These are phyloP conservation scores for Uronychia binucleata DNA, from an alignment of 73 alveolate species.

Conservation along the genomic window DNA sequence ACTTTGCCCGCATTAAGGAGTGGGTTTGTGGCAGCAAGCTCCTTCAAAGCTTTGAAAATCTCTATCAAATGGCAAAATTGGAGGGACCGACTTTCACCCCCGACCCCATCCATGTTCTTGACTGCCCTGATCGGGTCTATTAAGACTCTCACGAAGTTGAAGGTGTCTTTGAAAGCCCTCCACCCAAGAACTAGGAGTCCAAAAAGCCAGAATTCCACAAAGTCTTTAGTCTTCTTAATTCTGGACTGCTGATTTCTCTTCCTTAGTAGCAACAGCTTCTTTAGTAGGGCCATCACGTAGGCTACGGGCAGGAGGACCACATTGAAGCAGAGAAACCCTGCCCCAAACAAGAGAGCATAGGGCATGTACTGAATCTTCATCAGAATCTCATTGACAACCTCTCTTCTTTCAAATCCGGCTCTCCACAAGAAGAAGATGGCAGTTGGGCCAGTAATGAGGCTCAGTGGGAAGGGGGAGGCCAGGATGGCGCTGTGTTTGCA, in stretches of 20 bases:
- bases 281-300: neutral
- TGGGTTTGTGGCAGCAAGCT: no score
- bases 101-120: neutral
- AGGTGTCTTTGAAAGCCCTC: neutral
- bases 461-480: neutral
- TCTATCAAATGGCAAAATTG: no score
- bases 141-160: neutral
- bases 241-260: neutral
- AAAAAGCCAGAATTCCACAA: neutral
- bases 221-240: neutral
- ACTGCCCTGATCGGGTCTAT: neutral
- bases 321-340: neutral
- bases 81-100: neutral
- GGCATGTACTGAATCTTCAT: neutral
- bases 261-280: neutral
- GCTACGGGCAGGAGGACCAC: neutral
- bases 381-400: neutral
- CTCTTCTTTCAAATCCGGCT: neutral
- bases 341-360: neutral
- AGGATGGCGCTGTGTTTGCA: neutral
- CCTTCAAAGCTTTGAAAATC: no score
- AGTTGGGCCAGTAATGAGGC: neutral
- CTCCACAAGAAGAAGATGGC: neutral
- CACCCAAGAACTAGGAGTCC: neutral
- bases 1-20: no score